Evolutionary conservation across 2,329 filamentous ascomycete genomes (phyloP).

Genomic region (Penicillium corylophilum): DNA sequence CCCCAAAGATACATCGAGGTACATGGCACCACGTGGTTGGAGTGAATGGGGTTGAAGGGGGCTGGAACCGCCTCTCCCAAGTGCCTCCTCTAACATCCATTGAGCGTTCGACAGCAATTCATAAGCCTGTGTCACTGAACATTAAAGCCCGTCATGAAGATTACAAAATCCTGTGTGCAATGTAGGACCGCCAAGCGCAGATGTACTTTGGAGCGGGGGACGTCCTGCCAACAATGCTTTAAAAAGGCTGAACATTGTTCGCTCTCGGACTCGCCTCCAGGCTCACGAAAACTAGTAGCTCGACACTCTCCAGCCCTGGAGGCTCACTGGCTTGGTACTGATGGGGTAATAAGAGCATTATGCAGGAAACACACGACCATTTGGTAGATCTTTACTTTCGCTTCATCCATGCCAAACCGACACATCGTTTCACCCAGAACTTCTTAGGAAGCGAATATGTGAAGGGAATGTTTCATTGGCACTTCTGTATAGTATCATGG

Average conservation of each 20-base stretch:
- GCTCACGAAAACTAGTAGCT: not conserved
- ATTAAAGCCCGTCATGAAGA: not conserved
- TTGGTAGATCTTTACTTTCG: conserved; percentile 6
- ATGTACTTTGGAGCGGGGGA: not conserved
- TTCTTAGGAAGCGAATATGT: not conserved
- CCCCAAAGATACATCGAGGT: too few species aligned
- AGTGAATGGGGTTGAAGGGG: too few species aligned
- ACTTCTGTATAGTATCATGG: conserved; percentile 2
- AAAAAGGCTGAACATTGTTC: not conserved
- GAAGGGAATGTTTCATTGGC: not conserved
- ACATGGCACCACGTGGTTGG: too few species aligned
- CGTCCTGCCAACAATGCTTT: not conserved
- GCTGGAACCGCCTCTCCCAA: too few species aligned
- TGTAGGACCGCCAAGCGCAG: not conserved
- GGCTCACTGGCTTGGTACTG: not conserved
- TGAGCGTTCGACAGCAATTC: too few species aligned
- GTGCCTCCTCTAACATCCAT: too few species aligned
- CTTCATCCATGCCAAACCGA: conserved; percentile 10
- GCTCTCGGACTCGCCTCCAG: not conserved
- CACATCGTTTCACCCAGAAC: conserved; percentile 4
- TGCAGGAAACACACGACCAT: not conserved
- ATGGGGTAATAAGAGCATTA: too few species aligned
- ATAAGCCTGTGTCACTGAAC: too few species aligned
- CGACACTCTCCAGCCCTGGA: not conserved
- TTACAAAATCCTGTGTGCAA: not conserved